Evolutionary conservation across 1,284 basidiomycete genomes (phyloP).

Genomic region (Boletus smithii): DNA sequence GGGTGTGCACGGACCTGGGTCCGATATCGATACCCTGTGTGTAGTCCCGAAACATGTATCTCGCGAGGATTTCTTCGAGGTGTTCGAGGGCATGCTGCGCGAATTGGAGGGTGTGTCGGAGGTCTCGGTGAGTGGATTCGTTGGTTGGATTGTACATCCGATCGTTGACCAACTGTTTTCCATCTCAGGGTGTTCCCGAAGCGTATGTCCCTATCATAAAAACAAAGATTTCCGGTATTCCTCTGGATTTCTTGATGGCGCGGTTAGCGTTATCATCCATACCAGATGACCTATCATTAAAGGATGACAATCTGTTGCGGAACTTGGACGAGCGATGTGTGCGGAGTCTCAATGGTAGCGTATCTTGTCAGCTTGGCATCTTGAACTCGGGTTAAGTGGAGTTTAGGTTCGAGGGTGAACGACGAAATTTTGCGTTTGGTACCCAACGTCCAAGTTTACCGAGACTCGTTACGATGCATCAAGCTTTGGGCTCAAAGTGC

Average conservation of each 20-base stretch:
- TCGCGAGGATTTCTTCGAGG: conserved; percentile 92
- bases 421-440: conserved; percentile 96
- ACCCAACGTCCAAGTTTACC: conserved; percentile 92
- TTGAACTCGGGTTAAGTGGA: conserved; percentile 9
- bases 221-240: conserved; percentile 87
- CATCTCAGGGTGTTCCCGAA: conserved; percentile 82
- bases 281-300: conserved; percentile 86
- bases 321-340: conserved; percentile 95
- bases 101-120: conserved; percentile 86
- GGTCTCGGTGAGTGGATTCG: conserved; percentile 68
- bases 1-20: conserved; percentile 93
- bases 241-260: conserved; percentile 94
- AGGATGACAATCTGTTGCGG: conserved; percentile 88
- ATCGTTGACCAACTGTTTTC: conserved; percentile 4
- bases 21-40: conserved; percentile 98
- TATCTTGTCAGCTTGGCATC: conserved; percentile 4
- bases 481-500: conserved; percentile 96
- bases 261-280: conserved; percentile 79
- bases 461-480: conserved; percentile 92
- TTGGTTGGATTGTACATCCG: neutral
- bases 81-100: conserved; percentile 88
- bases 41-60: conserved; percentile 96
- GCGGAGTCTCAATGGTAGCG: conserved; percentile 84
- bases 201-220: conserved; percentile 97
- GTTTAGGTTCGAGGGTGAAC: conserved; percentile 86